phyloP scores from a whole-genome alignment of 805 yeast species.

The Sungouiozyma ichnusensis region DNA sequence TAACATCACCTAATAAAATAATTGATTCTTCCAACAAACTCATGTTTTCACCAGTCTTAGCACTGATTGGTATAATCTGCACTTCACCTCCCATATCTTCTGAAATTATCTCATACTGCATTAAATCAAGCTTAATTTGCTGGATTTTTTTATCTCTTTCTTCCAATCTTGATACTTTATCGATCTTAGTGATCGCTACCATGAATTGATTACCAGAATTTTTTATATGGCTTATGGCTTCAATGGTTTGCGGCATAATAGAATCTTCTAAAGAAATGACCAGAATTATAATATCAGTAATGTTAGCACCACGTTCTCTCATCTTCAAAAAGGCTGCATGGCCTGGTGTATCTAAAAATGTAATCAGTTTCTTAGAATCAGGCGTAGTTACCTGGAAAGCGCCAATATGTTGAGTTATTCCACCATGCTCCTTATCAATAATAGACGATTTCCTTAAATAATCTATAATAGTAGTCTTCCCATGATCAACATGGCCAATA shows the following conservation, averaged over 20 bases:
- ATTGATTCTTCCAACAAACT: constrained; percentile 84
- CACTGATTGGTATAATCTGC: constrained; percentile 80
- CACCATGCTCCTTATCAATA: constrained; percentile 82
- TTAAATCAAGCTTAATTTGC: constrained; percentile 66
- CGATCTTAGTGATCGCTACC: constrained; percentile 90
- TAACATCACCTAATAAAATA: constrained; percentile 70
- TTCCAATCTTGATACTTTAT: constrained; percentile 38
- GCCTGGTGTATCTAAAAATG: constrained; percentile 95
- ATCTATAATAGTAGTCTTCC: constrained; percentile 90
- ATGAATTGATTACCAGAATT: constrained; percentile 42
- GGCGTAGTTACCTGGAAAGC: constrained; percentile 87
- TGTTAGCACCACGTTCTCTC: constrained; percentile 93
- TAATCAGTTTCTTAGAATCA: constrained; percentile 59
- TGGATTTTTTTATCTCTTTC: constrained; percentile 54
- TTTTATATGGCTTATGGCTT: constrained; percentile 88
- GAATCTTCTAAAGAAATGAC: constrained; percentile 98
- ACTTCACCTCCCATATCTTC: constrained; percentile 95
- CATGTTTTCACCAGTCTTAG: constrained; percentile 83
- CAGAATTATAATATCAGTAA: constrained; percentile 83
- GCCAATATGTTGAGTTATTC: constrained; percentile 96
- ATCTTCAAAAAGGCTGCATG: constrained; percentile 94
- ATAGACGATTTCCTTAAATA: constrained; percentile 74
- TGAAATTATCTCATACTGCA: constrained; percentile 66
- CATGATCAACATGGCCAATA: constrained; percentile 99
- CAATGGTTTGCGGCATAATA: constrained; percentile 94